Evolutionary conservation across 169 alveolate species (phyloP), one percentile per base, ranked within the genome.

Genomic region (Plasmodium sp.): DNA sequence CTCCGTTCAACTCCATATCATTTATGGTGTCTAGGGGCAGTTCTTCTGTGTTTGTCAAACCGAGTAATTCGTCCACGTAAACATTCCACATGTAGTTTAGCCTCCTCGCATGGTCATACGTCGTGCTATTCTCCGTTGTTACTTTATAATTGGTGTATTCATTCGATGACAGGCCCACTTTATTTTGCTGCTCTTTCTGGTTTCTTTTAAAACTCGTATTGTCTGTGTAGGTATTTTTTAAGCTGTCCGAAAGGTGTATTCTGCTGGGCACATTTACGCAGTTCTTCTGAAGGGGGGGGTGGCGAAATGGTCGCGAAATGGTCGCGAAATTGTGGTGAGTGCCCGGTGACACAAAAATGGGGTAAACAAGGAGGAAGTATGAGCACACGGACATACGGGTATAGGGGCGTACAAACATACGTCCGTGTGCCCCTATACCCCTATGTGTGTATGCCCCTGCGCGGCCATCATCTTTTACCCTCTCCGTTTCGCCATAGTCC

Each of bases 1-100:
- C 95, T n/a, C 95, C 95, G 56, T 92, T 92, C 43, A 92, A 73
- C 27, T 92, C 95, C 84, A 92, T 67, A 3, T 92, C 95, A 92
- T 92, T 81, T 39, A 92, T 92, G 56, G 92, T 73, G 33, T 72
- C 84, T 72, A 54, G 41, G 43, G 67, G 27, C 77, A 92, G 51
- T 56, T 92, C 92, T 2, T 92, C 48, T 14, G 36, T 51, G 5
- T 81, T 45, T 81, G 92, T 58, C 62, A 82, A 16, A 27, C 72
- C 74, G 27, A 82, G 58, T 72, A 92, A 73, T 83, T 92, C 95
- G 43, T 82, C 51, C 22, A 92, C 84, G 83, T 92, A 92, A 16
- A 82, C 51, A 82, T 82, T 92, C 95, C 95, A 92, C 67, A 92
- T 34, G 75, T 36, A 3, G 45, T 92, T 81, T 58, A 92, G 77